Conservation (phyloP, 2,329 filamentous ascomycete species). For the Penicillium sp. region DNA sequence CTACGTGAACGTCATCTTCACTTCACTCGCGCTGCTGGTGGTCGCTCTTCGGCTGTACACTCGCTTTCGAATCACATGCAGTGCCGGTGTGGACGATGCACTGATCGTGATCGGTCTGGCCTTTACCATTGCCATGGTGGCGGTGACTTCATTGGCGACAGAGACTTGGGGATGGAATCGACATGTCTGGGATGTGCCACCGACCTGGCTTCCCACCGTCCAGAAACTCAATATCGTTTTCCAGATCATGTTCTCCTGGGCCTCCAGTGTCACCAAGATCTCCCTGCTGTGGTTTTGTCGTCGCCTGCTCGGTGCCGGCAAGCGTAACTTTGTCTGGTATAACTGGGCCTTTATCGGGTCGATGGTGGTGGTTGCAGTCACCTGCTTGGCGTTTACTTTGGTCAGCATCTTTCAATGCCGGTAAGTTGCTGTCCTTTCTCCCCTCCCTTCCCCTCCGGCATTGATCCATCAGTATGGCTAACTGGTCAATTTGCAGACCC, state of each 20-base stretch:
- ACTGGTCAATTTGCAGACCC: slow-evolving; percentile 18
- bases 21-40: slow-evolving; percentile 36
- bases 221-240: slow-evolving; percentile 34
- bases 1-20: slow-evolving; percentile 37
- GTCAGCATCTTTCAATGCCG: slow-evolving; percentile 37
- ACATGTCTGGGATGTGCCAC: slow-evolving; percentile 39
- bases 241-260: slow-evolving; percentile 34
- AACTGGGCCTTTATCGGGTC: slow-evolving; percentile 21
- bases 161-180: slow-evolving; percentile 33
- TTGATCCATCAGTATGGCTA: neutral
- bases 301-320: slow-evolving; percentile 27
- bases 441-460: no score
- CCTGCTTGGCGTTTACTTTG: slow-evolving; percentile 27
- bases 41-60: slow-evolving; percentile 44
- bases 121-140: slow-evolving; percentile 34
- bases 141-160: slow-evolving; percentile 29
- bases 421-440: slow-evolving; percentile 23
- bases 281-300: slow-evolving; percentile 36
- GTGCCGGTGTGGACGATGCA: slow-evolving; percentile 44
- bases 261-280: slow-evolving; percentile 33
- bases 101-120: slow-evolving; percentile 42
- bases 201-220: slow-evolving; percentile 22
- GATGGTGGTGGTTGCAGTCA: slow-evolving; percentile 29
- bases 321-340: slow-evolving; percentile 22
- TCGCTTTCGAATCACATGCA: slow-evolving; percentile 41